phyloP scores from a whole-genome alignment of 73 alveolate genomes.

The Urostyla sp. region DNA sequence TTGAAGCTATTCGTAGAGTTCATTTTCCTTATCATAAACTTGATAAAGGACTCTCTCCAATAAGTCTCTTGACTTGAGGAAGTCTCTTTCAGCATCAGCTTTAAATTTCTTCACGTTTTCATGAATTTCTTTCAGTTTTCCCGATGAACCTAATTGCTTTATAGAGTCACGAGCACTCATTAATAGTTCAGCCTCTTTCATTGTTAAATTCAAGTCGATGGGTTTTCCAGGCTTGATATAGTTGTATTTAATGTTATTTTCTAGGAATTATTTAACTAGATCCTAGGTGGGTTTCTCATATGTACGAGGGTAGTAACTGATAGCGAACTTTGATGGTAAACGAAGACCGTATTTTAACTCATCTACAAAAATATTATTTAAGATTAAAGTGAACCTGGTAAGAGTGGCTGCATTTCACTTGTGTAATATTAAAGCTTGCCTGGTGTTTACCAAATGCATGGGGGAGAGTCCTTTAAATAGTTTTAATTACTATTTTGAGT shows the following conservation, averaged over 20 bases:
- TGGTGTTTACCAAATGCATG: conserved; percentile 59
- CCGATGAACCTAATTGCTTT: conserved; percentile 30
- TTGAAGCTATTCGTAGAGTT: neutral
- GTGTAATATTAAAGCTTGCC: conserved; percentile 58
- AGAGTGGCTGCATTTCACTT: conserved; percentile 66
- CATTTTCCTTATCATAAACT: conserved; percentile 29
- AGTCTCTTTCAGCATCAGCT: conserved; percentile 6
- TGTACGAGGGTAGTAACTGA: conserved; percentile 2
- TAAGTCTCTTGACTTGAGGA: neutral
- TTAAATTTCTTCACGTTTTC: neutral
- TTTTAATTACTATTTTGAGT: too few relatives aligned
- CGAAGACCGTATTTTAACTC: conserved; percentile 45
- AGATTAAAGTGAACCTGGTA: conserved; percentile 44
- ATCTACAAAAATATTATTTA: neutral
- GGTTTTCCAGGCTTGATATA: conserved; percentile 4
- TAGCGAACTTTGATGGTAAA: conserved; percentile 40
- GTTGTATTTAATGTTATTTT: conserved; percentile 39
- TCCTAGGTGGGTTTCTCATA: neutral
- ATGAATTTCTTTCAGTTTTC: conserved; percentile 45
- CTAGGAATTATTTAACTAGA: conserved; percentile 17
- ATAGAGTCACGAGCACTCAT: conserved; percentile 6
- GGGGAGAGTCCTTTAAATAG: conserved; percentile 22
- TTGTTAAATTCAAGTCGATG: conserved; percentile 8
- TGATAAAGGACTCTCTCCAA: neutral
- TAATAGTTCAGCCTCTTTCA: conserved; percentile 53